Conservation (phyloP, 2,329 filamentous ascomycete species). For the Penicillium sp. region DNA sequence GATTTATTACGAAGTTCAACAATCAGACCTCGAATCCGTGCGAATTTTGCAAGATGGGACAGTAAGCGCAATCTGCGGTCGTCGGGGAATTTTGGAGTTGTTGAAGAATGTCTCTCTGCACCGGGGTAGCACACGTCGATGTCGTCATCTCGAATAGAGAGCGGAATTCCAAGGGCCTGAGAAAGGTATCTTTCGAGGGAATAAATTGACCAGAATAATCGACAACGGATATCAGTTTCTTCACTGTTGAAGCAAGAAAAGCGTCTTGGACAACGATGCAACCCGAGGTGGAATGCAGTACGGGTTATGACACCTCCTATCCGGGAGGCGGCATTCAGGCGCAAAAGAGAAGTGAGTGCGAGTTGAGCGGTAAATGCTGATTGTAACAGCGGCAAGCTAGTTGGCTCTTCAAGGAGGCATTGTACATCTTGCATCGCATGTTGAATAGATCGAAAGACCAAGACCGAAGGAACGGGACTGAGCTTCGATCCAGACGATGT, state of each 20-base stretch:
- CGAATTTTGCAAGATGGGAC: slow-evolving; percentile 41
- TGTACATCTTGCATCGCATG: slow-evolving; percentile 45
- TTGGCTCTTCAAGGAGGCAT: slow-evolving; percentile 41
- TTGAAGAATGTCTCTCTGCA: slow-evolving; percentile 38
- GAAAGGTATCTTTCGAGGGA: slow-evolving; percentile 49
- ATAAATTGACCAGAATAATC: slow-evolving; percentile 52
- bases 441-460: slow-evolving; percentile 45
- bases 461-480: slow-evolving; percentile 32
- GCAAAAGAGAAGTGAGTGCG: slow-evolving; percentile 49
- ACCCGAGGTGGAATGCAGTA: slow-evolving; percentile 49
- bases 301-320: slow-evolving; percentile 49
- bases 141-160: slow-evolving; percentile 50
- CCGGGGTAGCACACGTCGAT: slow-evolving; percentile 51
- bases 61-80: slow-evolving; percentile 31
- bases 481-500: slow-evolving; percentile 4
- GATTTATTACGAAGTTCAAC: slow-evolving; percentile 48
- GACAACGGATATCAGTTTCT: slow-evolving; percentile 43
- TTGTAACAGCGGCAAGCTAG: slow-evolving; percentile 43
- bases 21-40: slow-evolving; percentile 44
- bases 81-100: not conserved
- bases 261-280: slow-evolving; percentile 51
- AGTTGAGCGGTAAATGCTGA: slow-evolving; percentile 48
- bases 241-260: slow-evolving; percentile 44
- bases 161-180: slow-evolving; percentile 49
- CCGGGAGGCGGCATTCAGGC: slow-evolving; percentile 50